These are phyloP conservation scores for Suzukiozyma palmioleophila DNA, from an alignment of 1,139 yeast species.

Conservation along the genomic window DNA sequence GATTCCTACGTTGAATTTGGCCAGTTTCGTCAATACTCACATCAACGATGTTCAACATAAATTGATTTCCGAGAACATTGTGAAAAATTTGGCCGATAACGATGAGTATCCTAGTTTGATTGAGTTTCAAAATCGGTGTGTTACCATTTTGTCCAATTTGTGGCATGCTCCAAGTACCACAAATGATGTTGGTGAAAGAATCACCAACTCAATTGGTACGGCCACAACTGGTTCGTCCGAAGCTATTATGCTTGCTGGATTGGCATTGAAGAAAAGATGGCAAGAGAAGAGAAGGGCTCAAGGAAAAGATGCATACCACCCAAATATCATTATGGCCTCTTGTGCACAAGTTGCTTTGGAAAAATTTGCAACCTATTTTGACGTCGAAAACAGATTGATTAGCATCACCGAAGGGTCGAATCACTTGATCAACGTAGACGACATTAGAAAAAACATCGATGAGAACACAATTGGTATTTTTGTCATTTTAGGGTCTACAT, in stretches of 20 bases:
- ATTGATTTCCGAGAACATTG: slow-evolving; percentile 63
- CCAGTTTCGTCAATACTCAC: slow-evolving; percentile 83
- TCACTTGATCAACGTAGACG: slow-evolving; percentile 58
- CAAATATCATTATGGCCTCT: slow-evolving; percentile 91
- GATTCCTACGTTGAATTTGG: slow-evolving; percentile 75
- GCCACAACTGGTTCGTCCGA: slow-evolving; percentile 94
- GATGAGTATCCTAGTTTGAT: slow-evolving; percentile 89
- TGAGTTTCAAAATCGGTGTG: slow-evolving; percentile 77
- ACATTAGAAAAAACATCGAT: slow-evolving; percentile 63
- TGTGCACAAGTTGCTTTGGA: slow-evolving; percentile 94
- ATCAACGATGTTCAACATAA: slow-evolving; percentile 41
- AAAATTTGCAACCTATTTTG: slow-evolving; percentile 90
- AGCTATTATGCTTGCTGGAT: slow-evolving; percentile 90
- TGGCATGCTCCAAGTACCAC: slow-evolving; percentile 67
- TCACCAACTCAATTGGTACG: slow-evolving; percentile 63
- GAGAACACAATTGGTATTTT: slow-evolving; percentile 92
- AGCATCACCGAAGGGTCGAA: slow-evolving; percentile 58
- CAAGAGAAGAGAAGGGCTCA: slow-evolving; percentile 56
- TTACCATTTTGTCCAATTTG: slow-evolving; percentile 69
- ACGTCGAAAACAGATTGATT: slow-evolving; percentile 77
- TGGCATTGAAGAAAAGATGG: slow-evolving; percentile 90
- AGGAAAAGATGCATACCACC: slow-evolving; percentile 60
- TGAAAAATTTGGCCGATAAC: slow-evolving; percentile 87
- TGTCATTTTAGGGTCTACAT: slow-evolving; percentile 86
- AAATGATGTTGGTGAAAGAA: slow-evolving; percentile 23